Evolutionary conservation across 2,329 filamentous ascomycete genomes (phyloP).

Genomic region (Diaporthe citri): DNA sequence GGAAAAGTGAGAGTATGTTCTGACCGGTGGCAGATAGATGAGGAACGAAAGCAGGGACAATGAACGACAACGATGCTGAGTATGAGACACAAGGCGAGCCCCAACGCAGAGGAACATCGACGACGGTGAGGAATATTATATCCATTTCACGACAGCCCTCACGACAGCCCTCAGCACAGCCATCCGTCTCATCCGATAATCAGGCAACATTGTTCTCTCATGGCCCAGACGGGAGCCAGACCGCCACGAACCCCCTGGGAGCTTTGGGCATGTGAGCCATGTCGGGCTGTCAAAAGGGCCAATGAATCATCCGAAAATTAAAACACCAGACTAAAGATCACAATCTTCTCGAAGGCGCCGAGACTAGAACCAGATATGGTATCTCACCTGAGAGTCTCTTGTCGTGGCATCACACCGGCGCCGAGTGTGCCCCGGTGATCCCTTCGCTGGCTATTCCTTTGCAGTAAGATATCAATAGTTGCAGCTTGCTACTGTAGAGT

Average conservation of each 20-base stretch:
- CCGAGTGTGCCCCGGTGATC: slow-evolving; percentile 18
- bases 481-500: slow-evolving; percentile 7
- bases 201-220: not conserved
- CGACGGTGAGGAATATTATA: slow-evolving; percentile 11
- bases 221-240: slow-evolving; percentile 16
- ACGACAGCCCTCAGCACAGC: slow-evolving; percentile 3
- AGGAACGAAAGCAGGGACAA: not conserved
- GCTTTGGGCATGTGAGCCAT: slow-evolving; percentile 11
- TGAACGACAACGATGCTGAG: not conserved
- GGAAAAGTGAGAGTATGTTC: not conserved
- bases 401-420: not conserved
- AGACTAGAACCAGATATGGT: slow-evolving; percentile 7
- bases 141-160: not conserved
- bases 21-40: not conserved
- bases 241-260: slow-evolving; percentile 24
- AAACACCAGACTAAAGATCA: slow-evolving; percentile 16
- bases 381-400: not conserved
- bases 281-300: slow-evolving; percentile 16
- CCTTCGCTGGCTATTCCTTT: not conserved
- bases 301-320: slow-evolving; percentile 26
- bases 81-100: not conserved
- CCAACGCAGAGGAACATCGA: not conserved
- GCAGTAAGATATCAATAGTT: slow-evolving; percentile 22
- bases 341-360: slow-evolving; percentile 17
- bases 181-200: slow-evolving; percentile 1